These are phyloP conservation scores for Cardamine chenopodiifolia DNA, from an alignment of 345 rosid species.

Conservation along the genomic window DNA sequence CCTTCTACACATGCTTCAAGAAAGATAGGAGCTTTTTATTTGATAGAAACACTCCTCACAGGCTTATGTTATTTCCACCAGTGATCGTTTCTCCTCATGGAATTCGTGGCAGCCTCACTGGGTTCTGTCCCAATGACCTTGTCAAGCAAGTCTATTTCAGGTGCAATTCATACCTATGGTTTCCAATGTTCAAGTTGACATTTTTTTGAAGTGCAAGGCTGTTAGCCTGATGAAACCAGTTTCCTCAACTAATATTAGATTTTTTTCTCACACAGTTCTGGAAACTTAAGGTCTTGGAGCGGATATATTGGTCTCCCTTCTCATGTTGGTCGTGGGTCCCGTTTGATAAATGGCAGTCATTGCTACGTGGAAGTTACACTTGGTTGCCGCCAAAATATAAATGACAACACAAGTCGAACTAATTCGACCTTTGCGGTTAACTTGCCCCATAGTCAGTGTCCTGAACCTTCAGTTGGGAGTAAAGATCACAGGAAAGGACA, in stretches of 20 bases:
- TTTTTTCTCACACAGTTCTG: conserved; percentile 53
- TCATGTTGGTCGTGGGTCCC: conserved; percentile 66
- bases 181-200: conserved; percentile 2
- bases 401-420: conserved; percentile 51
- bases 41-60: conserved; percentile 34
- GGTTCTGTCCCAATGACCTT: conserved; percentile 88
- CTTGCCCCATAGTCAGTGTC: conserved; percentile 58
- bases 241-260: conserved; percentile 23
- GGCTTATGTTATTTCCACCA: conserved; percentile 47
- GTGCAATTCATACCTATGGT: conserved; percentile 42
- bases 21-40: conserved; percentile 30
- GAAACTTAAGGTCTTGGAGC: conserved; percentile 60
- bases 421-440: conserved; percentile 48
- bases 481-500: conserved; percentile 62
- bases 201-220: conserved; percentile 3
- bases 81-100: conserved; percentile 98
- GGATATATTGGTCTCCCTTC: conserved; percentile 68
- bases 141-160: conserved; percentile 90
- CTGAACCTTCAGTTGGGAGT: conserved; percentile 62
- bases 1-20: conserved; percentile 23
- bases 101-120: conserved; percentile 89
- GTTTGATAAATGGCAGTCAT: conserved; percentile 66
- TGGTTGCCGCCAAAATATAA: conserved; percentile 64
- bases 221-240: conserved; percentile 11
- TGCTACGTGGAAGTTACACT: conserved; percentile 82